Evolutionary conservation across 768 basidiomycete species (phyloP), one percentile per base, ranked within the genome.

Genomic region (Tricholoma sp.): DNA sequence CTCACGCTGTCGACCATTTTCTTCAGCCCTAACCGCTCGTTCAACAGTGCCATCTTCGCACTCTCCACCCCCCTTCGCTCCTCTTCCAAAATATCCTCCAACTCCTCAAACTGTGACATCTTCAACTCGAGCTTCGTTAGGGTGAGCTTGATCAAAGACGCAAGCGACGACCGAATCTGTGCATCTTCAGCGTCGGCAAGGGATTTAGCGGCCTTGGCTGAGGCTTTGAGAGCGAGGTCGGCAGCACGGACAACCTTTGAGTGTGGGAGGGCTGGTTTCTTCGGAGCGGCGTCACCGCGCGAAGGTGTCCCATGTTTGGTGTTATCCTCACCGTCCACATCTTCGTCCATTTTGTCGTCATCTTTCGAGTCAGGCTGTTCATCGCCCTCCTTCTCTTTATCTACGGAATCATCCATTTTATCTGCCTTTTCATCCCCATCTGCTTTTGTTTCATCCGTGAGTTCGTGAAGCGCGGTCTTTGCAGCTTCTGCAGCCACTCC

Each of bases 401-500:
- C 68, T 24, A 37, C 60, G 17, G 48, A 63, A 5, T 66, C 63
- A 4, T 68, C 65, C 32, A 72, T 74, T 20, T 71, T 69, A 47
- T 71, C 68, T 4, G 63, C 63, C 34, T 69, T 69, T 47, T 72
- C 70, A 5, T 61, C 61, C 9, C 65, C 70, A 2, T 70, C 74
- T 20, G 67, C 74, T 56, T 76, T 76, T 41, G 80, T 74, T 9
- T 80, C 83, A 59, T 85, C 84, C 8, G 85, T 87, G 17, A 96
- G 77, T 56, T 89, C 89, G 45, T 89, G 89, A 58, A 96, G 72
- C 0, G 94, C 94, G 0, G 86, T 86, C 69, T 94, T 94, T 6
- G 97, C 97, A 1, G 95, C 96, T 57, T 94, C 94, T 0, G 93
- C 90, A 3, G 95, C 96, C 4, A 97, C 89, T 0, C 87, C 86